Evolutionary conservation across 805 yeast species (phyloP), one percentile per base, ranked within the genome.

Genomic region (Suhomyces prunicola): DNA sequence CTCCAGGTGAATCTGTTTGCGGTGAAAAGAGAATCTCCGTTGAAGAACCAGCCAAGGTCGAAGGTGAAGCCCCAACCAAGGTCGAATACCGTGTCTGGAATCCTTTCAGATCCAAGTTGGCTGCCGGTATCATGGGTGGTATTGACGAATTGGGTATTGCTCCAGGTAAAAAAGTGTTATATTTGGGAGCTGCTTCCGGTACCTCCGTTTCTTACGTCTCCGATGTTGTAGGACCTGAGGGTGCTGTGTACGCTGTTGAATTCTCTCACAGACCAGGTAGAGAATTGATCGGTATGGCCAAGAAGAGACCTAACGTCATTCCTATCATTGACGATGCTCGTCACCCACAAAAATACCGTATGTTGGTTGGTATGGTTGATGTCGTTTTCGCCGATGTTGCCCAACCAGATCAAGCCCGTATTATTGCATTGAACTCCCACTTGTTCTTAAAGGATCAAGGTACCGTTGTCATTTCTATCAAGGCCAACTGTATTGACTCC

Each of bases 101-200:
- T 79, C 99, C 99, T 59, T 94, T 94, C 88, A 88, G 99, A 86
- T 93, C 98, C 55, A 94, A 94, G 84, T 82, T 94, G 80, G 99
- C 99, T 72, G 99, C 99, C 58, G 99, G 99, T 88, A 90, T 94
- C 63, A 89, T 94, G 90, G 99, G 99, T 79, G 99, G 99, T 88
- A 79, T 94, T 64, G 99, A 93, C 73, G 97, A 94, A 79, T 78
- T 94, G 65, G 96, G 91, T 81, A 88, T 94, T 76, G 96, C 89
- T 53, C 99, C 99, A 69, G 99, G 99, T 71, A 90, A 89, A 80
- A 94, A 94, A 81, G 98, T 94, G 51, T 81, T 94, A 59, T 94
- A 94, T 76, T 78, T 94, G 68, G 99, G 99, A 84, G 99, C 99
- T 68, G 99, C 99, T 65, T 90, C 97, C 53, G 99, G 99, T 82